These are phyloP conservation scores for Zostera marina DNA, from an alignment of 116 monocot species.

Conservation along the genomic window DNA sequence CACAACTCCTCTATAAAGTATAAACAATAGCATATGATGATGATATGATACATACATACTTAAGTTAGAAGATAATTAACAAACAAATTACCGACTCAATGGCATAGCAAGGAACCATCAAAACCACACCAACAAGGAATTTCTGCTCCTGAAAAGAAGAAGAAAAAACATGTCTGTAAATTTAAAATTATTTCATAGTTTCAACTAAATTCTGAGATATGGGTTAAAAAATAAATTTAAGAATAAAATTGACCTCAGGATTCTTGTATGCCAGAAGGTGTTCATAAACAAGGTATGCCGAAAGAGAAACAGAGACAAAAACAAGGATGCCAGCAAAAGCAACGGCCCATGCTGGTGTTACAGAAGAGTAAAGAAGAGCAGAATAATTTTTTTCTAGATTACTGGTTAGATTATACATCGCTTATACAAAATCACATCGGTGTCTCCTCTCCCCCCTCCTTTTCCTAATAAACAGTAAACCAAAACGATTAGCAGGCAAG, in stretches of 20 bases:
- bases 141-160: constrained; percentile 64
- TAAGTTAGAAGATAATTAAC: not conserved
- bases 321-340: constrained; percentile 50
- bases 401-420: constrained; percentile 10
- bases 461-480: too few species aligned
- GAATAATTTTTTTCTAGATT: not conserved
- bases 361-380: constrained; percentile 15
- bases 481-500: too few species aligned
- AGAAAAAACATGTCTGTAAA: not conserved
- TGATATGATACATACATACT: too few species aligned
- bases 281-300: constrained; percentile 46
- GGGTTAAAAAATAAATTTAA: not conserved
- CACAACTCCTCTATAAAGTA: too few species aligned
- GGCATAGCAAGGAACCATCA: constrained; percentile 94
- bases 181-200: too few species aligned
- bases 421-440: constrained; percentile 5
- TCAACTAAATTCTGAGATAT: not conserved
- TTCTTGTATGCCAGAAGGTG: constrained; percentile 78
- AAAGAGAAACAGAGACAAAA: constrained; percentile 37
- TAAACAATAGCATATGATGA: not conserved
- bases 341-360: constrained; percentile 50
- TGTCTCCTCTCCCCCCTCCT: not conserved
- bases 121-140: constrained; percentile 79
- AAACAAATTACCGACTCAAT: constrained; percentile 54
- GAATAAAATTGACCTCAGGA: constrained; percentile 41